These are phyloP conservation scores for Yamadazyma siamensis DNA, from an alignment of 1,139 yeast genomes.

Conservation along the genomic window DNA sequence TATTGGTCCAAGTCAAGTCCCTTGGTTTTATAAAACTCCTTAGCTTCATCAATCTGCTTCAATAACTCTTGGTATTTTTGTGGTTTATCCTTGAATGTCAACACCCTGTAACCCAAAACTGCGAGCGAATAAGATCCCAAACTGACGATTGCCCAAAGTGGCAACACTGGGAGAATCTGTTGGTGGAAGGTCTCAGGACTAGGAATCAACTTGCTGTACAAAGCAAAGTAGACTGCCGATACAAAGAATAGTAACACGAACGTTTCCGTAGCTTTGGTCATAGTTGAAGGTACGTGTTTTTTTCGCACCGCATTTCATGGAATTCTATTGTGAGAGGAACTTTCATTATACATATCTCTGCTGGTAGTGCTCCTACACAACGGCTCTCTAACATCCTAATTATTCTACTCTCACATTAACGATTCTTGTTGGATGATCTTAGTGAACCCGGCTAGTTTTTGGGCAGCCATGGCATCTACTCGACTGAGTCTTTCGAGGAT, in stretches of 20 bases:
- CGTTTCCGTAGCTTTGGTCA: slow-evolving; percentile 74
- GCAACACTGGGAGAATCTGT: slow-evolving; percentile 62
- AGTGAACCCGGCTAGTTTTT: slow-evolving; percentile 35
- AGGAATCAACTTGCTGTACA: slow-evolving; percentile 55
- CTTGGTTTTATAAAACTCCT: slow-evolving; percentile 52
- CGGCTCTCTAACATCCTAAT: no score
- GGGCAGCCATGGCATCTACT: slow-evolving; percentile 34
- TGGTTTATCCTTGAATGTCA: slow-evolving; percentile 71
- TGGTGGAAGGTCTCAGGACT: slow-evolving; percentile 44
- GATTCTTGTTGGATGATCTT: slow-evolving; percentile 48
- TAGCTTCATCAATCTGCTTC: slow-evolving; percentile 65
- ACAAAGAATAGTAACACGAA: slow-evolving; percentile 44
- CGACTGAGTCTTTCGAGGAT: slow-evolving; percentile 29
- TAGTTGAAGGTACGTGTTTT: slow-evolving; percentile 16
- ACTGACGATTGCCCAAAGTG: slow-evolving; percentile 69
- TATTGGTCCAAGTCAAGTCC: slow-evolving; percentile 51
- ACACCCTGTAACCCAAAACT: slow-evolving; percentile 68
- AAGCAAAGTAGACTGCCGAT: slow-evolving; percentile 53
- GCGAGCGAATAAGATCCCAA: slow-evolving; percentile 74
- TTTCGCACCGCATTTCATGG: neutral
- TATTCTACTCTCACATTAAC: no score
- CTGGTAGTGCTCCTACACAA: no score
- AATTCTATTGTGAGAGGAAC: neutral
- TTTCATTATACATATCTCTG: no score
- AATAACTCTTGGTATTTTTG: slow-evolving; percentile 64